These are phyloP conservation scores for Hippophae gyantsensis DNA, from an alignment of 306 rosid genomes.

Conservation along the genomic window DNA sequence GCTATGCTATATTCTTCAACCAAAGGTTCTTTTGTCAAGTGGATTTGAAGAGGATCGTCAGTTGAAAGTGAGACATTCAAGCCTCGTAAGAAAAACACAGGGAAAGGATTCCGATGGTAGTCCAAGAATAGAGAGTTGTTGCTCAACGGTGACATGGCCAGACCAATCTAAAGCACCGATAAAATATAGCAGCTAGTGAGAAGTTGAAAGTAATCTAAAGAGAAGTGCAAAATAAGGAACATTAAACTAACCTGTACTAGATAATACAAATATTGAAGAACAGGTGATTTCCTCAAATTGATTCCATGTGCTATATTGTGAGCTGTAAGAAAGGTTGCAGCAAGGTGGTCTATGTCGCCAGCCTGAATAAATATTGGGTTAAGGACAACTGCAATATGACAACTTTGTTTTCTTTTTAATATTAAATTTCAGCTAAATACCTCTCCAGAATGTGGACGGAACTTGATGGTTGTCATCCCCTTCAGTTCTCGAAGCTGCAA, in stretches of 20 bases:
- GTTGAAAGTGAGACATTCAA: conserved; percentile 95
- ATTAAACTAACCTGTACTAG: conserved; percentile 52
- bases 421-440: conserved; percentile 28
- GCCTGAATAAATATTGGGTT: conserved; percentile 43
- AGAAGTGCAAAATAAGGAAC: background rate
- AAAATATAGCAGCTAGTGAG: background rate
- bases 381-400: conserved; percentile 15
- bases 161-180: conserved; percentile 56
- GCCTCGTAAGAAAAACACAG: conserved; percentile 83
- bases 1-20: conserved; percentile 98
- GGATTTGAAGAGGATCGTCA: conserved; percentile 98
- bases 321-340: conserved; percentile 79
- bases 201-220: conserved; percentile 11
- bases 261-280: conserved; percentile 85
- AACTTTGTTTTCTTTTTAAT: conserved; percentile 1
- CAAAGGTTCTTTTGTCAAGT: conserved; percentile 91
- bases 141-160: conserved; percentile 97
- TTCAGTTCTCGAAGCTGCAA: conserved; percentile 94
- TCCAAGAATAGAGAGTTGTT: conserved; percentile 89
- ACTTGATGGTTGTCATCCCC: conserved; percentile 91
- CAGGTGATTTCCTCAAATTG: conserved; percentile 90
- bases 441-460: conserved; percentile 99
- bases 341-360: conserved; percentile 98
- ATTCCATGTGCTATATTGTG: conserved; percentile 92
- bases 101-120: conserved; percentile 94